Evolutionary conservation across 2,329 filamentous ascomycete genomes (phyloP).

Genomic region (Alternaria infectoria): DNA sequence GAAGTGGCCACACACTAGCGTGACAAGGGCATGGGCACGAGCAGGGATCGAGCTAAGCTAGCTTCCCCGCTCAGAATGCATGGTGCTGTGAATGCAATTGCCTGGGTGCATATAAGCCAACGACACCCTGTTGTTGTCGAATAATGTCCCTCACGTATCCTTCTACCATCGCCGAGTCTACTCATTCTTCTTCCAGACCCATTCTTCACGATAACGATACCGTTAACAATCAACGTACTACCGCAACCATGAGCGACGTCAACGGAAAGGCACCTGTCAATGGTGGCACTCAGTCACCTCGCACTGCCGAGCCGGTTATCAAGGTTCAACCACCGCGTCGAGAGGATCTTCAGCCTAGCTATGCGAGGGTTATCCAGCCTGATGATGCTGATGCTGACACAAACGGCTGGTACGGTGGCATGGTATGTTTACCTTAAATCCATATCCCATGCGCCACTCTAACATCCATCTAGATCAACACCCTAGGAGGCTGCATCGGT

Average conservation of each 20-base stretch:
- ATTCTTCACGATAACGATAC: conserved; percentile 23
- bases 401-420: conserved; percentile 86
- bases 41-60: conserved; percentile 13
- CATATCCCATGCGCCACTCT: conserved; percentile 2
- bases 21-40: conserved; percentile 1
- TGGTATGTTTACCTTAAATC: conserved; percentile 52
- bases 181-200: conserved; percentile 33
- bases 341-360: conserved; percentile 84
- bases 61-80: conserved; percentile 28
- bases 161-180: conserved; percentile 25
- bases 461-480: conserved; percentile 63
- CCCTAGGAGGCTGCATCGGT: conserved; percentile 76
- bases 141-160: conserved; percentile 17
- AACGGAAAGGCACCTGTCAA: conserved; percentile 49
- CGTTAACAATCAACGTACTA: conserved; percentile 12
- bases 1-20: conserved; percentile 13
- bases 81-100: conserved; percentile 5
- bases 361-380: conserved; percentile 70
- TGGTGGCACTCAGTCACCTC: conserved; percentile 12
- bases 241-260: conserved; percentile 36
- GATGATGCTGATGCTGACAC: conserved; percentile 70
- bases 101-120: conserved; percentile 28
- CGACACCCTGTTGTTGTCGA: conserved; percentile 6
- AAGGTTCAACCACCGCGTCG: conserved; percentile 79
- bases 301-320: conserved; percentile 46